Evolutionary conservation across 2,329 filamentous ascomycete species (phyloP).

Genomic region (Xylariales sp.): DNA sequence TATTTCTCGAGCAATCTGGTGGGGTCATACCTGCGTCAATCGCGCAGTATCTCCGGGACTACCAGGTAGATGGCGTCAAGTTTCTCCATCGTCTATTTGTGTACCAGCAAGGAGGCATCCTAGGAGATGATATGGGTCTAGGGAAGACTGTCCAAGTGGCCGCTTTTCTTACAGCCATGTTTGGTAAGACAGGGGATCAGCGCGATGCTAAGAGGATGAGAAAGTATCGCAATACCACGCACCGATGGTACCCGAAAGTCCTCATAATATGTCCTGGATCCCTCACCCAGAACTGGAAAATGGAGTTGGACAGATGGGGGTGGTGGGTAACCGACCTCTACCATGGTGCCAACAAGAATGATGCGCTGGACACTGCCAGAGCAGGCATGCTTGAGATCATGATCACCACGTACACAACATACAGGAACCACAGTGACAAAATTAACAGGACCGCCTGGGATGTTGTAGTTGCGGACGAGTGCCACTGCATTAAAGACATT

Average conservation of each 20-base stretch:
- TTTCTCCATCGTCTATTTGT: conserved; percentile 89
- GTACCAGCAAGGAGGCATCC: conserved; percentile 82
- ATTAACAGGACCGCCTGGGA: conserved; percentile 92
- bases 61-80: conserved; percentile 79
- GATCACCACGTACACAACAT: conserved; percentile 92
- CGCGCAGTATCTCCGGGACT: conserved; percentile 86
- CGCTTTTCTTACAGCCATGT: conserved; percentile 84
- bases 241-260: conserved; percentile 76
- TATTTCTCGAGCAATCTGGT: conserved; percentile 68
- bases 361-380: conserved; percentile 66
- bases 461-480: conserved; percentile 90
- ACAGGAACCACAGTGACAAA: conserved; percentile 67
- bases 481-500: conserved; percentile 80
- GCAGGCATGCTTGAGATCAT: conserved; percentile 81
- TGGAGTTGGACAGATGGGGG: conserved; percentile 84
- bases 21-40: conserved; percentile 84
- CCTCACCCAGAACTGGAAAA: conserved; percentile 86
- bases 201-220: conserved; percentile 83
- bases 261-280: conserved; percentile 87
- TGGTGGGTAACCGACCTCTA: conserved; percentile 90
- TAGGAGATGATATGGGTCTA: conserved; percentile 96
- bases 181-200: conserved; percentile 90
- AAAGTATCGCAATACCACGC: conserved; percentile 64
- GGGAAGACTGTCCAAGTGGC: conserved; percentile 97
- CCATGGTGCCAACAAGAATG: conserved; percentile 67